Evolutionary conservation across 129 eudicot species (phyloP).

Genomic region (Smallanthus sonchifolius): DNA sequence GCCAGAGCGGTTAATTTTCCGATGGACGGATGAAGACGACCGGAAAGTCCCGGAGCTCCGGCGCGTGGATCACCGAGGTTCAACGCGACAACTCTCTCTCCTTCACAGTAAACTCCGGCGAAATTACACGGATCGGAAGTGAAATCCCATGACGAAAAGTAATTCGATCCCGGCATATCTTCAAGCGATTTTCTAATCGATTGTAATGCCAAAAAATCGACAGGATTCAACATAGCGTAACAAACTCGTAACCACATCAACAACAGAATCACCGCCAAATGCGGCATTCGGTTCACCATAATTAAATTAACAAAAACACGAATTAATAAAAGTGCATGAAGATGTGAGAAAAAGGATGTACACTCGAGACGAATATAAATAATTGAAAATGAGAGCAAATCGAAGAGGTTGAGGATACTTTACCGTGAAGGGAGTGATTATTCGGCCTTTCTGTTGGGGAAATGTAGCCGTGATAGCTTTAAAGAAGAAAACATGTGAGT

Average conservation of each 20-base stretch:
- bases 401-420: neutral
- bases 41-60: neutral
- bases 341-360: neutral
- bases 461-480: constrained; percentile 5
- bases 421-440: constrained; percentile 2
- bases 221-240: neutral
- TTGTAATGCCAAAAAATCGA: neutral
- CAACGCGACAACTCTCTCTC: neutral
- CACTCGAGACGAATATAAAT: neutral
- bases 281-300: neutral
- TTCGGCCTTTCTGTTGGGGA: neutral
- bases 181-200: neutral
- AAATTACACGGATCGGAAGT: constrained; percentile 3
- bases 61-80: constrained; percentile 5
- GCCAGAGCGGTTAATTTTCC: neutral
- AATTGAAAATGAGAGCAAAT: neutral
- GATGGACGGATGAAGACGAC: neutral
- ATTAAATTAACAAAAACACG: neutral
- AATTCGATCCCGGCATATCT: neutral
- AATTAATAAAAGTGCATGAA: neutral
- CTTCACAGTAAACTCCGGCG: neutral
- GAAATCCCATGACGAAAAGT: neutral
- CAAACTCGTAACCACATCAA: too few species aligned
- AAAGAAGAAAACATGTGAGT: neutral
- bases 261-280: neutral